Conservation (phyloP, 202 grass and related monocot species). For the Elaeis oleifera region DNA sequence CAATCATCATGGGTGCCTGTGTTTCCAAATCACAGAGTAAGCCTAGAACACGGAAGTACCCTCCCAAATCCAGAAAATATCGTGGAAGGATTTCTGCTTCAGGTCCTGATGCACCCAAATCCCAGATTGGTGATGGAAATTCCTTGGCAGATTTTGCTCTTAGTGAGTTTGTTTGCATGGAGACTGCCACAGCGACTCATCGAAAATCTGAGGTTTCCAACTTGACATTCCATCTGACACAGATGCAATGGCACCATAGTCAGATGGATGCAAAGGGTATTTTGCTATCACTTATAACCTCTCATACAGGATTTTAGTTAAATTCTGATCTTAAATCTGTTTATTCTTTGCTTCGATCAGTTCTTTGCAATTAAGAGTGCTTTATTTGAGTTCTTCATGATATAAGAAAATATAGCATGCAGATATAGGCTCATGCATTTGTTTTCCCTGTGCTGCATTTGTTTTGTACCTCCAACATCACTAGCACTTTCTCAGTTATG, state of each 20-base stretch:
- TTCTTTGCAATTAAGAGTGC: too few relatives aligned
- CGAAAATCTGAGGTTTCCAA: constrained; percentile 47
- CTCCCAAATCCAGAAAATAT: constrained; percentile 24
- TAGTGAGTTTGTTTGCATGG: constrained; percentile 62
- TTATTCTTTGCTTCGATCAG: too few relatives aligned
- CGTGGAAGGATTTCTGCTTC: constrained; percentile 1
- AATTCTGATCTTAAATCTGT: too few relatives aligned
- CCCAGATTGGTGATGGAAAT: constrained; percentile 25
- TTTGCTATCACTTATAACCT: constrained; percentile 6
- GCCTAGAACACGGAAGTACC: constrained; percentile 18
- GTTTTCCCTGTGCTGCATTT: too few relatives aligned
- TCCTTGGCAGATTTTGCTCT: constrained; percentile 47
- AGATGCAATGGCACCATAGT: constrained; percentile 85
- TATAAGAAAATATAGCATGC: too few relatives aligned
- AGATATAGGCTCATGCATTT: too few relatives aligned
- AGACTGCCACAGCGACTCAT: constrained; percentile 28
- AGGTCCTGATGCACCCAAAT: constrained; percentile 43
- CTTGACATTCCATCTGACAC: constrained; percentile 62
- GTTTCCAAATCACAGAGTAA: constrained; percentile 32
- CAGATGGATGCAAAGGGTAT: constrained; percentile 57
- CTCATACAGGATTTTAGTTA: too few relatives aligned
- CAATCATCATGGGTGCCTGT: constrained; percentile 40
- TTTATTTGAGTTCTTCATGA: too few relatives aligned
- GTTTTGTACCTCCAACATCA: too few relatives aligned
- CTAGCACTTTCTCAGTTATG: too few relatives aligned